phyloP scores from a whole-genome alignment of 2,329 filamentous ascomycete species.

The Fusarium aywerte region DNA sequence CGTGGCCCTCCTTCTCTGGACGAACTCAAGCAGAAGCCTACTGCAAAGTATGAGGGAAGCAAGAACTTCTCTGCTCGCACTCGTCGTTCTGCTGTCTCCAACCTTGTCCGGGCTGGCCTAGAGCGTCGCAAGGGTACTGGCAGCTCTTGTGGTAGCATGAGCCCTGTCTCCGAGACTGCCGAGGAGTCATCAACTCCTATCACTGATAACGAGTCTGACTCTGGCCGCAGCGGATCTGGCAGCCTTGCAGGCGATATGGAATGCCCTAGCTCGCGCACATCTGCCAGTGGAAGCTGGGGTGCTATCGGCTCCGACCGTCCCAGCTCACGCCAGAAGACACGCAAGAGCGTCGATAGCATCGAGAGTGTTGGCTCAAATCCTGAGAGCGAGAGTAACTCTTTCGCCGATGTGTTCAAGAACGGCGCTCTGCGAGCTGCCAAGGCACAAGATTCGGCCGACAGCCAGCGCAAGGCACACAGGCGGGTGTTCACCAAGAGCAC shows the following conservation, averaged over 20 bases:
- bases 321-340: constrained; percentile 73
- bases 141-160: constrained; percentile 80
- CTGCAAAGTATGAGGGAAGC: constrained; percentile 92
- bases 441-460: constrained; percentile 63
- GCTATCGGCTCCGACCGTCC: constrained; percentile 91
- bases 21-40: constrained; percentile 89
- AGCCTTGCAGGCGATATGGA: constrained; percentile 81
- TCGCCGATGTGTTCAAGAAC: constrained; percentile 74
- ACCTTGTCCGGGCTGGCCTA: constrained; percentile 87
- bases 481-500: constrained; percentile 79
- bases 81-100: constrained; percentile 90
- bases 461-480: constrained; percentile 84
- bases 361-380: constrained; percentile 64
- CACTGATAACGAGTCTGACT: constrained; percentile 80
- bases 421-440: constrained; percentile 63
- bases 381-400: constrained; percentile 68
- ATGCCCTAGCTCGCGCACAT: constrained; percentile 79
- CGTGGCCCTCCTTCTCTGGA: constrained; percentile 91
- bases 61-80: constrained; percentile 96
- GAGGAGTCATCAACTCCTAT: constrained; percentile 74
- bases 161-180: constrained; percentile 85
- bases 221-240: constrained; percentile 77
- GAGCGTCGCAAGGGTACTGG: constrained; percentile 83
- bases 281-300: constrained; percentile 76
- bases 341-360: constrained; percentile 71